Conservation (phyloP, 2,329 filamentous ascomycete species). For the Ceratocystis ficicola region DNA sequence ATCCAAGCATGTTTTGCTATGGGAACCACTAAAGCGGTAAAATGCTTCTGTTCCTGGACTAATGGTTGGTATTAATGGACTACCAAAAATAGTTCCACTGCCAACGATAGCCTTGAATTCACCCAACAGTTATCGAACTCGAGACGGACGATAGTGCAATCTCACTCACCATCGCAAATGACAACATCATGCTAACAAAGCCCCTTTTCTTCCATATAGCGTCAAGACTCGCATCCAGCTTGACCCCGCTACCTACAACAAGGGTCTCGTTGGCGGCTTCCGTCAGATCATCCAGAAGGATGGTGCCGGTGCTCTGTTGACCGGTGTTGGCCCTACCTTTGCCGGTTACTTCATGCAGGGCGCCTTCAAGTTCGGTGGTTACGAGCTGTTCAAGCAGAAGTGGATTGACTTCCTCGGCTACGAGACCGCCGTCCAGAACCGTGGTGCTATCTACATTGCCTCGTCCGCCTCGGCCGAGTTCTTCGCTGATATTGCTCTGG, state of each 20-base stretch:
- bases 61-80: not conserved
- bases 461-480: slow-evolving; percentile 54
- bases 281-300: slow-evolving; percentile 71
- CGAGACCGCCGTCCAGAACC: slow-evolving; percentile 65
- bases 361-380: slow-evolving; percentile 65
- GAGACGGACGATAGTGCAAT: not conserved
- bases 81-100: not conserved
- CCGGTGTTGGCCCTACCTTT: slow-evolving; percentile 72
- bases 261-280: slow-evolving; percentile 75
- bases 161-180: not conserved
- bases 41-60: not conserved
- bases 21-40: no score
- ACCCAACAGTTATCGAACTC: not conserved
- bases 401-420: slow-evolving; percentile 67
- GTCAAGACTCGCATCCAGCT: slow-evolving; percentile 96
- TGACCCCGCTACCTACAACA: slow-evolving; percentile 80
- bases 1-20: not conserved
- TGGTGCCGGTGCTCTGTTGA: slow-evolving; percentile 75
- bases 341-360: slow-evolving; percentile 92
- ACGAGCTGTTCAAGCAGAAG: slow-evolving; percentile 94
- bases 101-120: not conserved
- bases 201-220: slow-evolving; percentile 36
- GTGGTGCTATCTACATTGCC: slow-evolving; percentile 68
- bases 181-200: slow-evolving; percentile 22
- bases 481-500: slow-evolving; percentile 64